Conservation (phyloP, 345 rosid species). For the Boechera retrofracta region DNA sequence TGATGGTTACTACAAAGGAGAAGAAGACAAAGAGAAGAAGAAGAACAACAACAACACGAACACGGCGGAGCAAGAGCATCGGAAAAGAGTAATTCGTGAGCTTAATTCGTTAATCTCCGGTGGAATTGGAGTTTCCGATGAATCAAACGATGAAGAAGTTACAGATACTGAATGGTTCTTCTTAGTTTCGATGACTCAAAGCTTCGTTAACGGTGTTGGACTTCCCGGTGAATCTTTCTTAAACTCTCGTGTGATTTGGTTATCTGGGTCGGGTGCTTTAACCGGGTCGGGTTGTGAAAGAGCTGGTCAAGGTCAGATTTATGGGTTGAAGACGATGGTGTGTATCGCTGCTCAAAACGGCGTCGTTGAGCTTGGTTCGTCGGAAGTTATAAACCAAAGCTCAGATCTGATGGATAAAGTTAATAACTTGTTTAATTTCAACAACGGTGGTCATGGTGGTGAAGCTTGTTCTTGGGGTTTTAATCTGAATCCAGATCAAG, state of each 20-base stretch:
- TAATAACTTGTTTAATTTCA: conserved; percentile 66
- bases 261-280: conserved; percentile 69
- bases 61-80: conserved; percentile 79
- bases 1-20: conserved; percentile 95
- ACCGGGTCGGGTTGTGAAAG: conserved; percentile 73
- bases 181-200: conserved; percentile 94
- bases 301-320: conserved; percentile 74
- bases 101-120: conserved; percentile 92
- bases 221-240: conserved; percentile 78
- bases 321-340: conserved; percentile 84
- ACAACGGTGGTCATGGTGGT: conserved; percentile 65
- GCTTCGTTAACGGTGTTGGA: conserved; percentile 75
- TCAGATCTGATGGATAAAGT: conserved; percentile 92
- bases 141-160: conserved; percentile 86
- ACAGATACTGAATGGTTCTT: conserved; percentile 99
- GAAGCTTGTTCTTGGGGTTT: conserved; percentile 72
- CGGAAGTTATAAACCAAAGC: conserved; percentile 72
- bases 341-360: conserved; percentile 89
- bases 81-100: conserved; percentile 85
- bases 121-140: conserved; percentile 48
- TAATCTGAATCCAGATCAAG: conserved; percentile 64
- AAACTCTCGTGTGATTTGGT: conserved; percentile 70
- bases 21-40: conserved; percentile 69
- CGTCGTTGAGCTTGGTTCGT: conserved; percentile 91
- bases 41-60: conserved; percentile 41